A percentile compares a stretch with the other conserved stretches of the same genome.
Conservation (phyloP, 2,329 filamentous ascomycete genomes). For the Chaetomium globosum region DNA sequence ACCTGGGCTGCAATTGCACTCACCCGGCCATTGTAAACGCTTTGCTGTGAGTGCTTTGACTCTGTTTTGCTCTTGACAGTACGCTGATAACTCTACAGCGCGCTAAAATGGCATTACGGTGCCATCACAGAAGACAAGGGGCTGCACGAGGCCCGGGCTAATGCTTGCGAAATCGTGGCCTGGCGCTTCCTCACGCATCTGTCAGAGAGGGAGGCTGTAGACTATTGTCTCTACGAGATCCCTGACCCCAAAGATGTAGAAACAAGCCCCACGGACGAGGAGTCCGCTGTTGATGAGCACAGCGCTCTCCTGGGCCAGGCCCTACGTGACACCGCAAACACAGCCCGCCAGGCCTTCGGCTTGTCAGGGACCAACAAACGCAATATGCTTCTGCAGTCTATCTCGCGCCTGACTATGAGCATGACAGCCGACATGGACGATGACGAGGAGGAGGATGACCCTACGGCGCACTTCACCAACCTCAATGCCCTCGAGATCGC, state of each 20-base stretch:
- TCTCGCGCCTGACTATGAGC: slow-evolving; percentile 59
- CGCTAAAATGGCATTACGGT: slow-evolving; percentile 74
- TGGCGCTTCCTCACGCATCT: slow-evolving; percentile 75
- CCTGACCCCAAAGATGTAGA: slow-evolving; percentile 47
- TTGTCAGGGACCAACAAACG: slow-evolving; percentile 50
- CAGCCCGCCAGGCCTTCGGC: slow-evolving; percentile 38
- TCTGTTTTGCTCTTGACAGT: not conserved
- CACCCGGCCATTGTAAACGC: slow-evolving; percentile 73
- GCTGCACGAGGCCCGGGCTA: slow-evolving; percentile 68
- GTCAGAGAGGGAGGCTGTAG: slow-evolving; percentile 72
- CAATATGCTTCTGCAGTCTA: slow-evolving; percentile 55
- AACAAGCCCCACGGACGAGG: slow-evolving; percentile 44
- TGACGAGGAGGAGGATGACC: slow-evolving; percentile 59
- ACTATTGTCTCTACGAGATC: slow-evolving; percentile 74
- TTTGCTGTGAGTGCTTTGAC: slow-evolving; percentile 61
- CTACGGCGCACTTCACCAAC: slow-evolving; percentile 72
- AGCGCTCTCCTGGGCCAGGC: slow-evolving; percentile 51
- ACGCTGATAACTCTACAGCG: slow-evolving; percentile 49
- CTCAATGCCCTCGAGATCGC: slow-evolving; percentile 88
- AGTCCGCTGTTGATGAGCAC: slow-evolving; percentile 46
- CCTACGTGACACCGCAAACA: slow-evolving; percentile 33
- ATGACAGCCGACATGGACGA: slow-evolving; percentile 46
- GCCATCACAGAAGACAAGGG: slow-evolving; percentile 64
- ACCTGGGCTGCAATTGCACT: slow-evolving; percentile 64
- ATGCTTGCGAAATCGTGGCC: slow-evolving; percentile 78